These are phyloP conservation scores for Hymenoscyphus scutula DNA, from an alignment of 2,329 filamentous ascomycete species.

Conservation along the genomic window DNA sequence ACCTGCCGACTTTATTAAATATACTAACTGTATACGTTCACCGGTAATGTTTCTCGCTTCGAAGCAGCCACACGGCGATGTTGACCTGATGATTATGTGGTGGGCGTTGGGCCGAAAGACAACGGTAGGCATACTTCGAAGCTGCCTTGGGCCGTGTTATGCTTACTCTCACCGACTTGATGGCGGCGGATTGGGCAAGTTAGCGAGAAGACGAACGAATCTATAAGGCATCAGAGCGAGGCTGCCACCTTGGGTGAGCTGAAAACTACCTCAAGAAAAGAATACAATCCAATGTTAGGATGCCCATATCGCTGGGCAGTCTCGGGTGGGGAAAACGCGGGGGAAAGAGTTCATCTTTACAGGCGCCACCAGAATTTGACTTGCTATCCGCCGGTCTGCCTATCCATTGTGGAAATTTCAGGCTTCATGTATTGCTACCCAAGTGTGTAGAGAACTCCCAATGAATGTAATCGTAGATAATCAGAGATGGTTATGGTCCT, in stretches of 20 bases:
- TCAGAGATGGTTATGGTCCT: background rate
- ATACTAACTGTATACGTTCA: background rate
- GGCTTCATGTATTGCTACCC: background rate
- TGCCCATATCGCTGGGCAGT: background rate
- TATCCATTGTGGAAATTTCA: background rate
- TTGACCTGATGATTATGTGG: background rate
- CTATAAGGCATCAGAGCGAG: no score
- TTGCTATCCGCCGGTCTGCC: background rate
- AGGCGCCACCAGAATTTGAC: background rate
- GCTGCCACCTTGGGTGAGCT: background rate
- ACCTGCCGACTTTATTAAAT: background rate
- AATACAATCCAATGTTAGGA: background rate
- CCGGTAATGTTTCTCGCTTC: background rate
- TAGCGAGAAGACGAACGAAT: background rate
- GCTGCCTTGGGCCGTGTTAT: background rate
- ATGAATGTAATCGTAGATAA: background rate
- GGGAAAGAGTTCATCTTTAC: background rate
- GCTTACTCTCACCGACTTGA: background rate
- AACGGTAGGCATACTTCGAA: background rate
- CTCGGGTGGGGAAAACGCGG: background rate
- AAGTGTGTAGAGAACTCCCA: background rate
- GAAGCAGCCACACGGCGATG: background rate
- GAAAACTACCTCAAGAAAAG: background rate
- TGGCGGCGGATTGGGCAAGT: background rate
- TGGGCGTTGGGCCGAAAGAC: conserved; percentile 2